Percentiles rank a stretch among this genome's conserved stretches.
Conservation (phyloP, 176 grass and related monocot species). For the Bothriochloa decipiens region DNA sequence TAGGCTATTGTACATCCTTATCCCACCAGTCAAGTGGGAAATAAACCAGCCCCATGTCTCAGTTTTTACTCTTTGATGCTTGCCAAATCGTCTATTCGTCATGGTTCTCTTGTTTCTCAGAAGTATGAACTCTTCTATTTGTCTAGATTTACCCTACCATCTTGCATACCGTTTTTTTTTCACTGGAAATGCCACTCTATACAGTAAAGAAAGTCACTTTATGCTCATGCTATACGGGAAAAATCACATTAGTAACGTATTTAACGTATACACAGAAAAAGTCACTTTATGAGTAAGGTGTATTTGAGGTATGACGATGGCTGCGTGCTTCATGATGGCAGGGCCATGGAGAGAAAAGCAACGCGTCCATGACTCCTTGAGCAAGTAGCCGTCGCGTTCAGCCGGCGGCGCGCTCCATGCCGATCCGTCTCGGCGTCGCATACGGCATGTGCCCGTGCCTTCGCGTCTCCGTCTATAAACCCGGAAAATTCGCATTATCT, state of each 20-base stretch:
- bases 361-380: background rate
- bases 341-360: background rate
- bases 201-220: background rate
- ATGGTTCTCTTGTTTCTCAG: background rate
- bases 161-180: background rate
- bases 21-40: constrained; percentile 43
- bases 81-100: background rate
- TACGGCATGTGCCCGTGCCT: background rate
- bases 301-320: background rate
- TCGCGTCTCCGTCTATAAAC: background rate
- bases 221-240: background rate
- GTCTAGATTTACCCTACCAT: background rate
- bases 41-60: constrained; percentile 35
- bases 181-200: background rate
- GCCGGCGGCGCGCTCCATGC: constrained; percentile 42
- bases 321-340: constrained; percentile 44
- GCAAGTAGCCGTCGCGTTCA: background rate
- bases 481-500: background rate
- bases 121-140: background rate
- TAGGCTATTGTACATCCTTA: constrained; percentile 43
- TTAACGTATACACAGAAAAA: background rate
- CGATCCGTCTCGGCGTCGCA: background rate
- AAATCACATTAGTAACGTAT: background rate
- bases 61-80: constrained; percentile 7
- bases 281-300: background rate